Evolutionary conservation across 2,329 filamentous ascomycete species (phyloP).

Genomic region (Chrysoporthe austroafricana): DNA sequence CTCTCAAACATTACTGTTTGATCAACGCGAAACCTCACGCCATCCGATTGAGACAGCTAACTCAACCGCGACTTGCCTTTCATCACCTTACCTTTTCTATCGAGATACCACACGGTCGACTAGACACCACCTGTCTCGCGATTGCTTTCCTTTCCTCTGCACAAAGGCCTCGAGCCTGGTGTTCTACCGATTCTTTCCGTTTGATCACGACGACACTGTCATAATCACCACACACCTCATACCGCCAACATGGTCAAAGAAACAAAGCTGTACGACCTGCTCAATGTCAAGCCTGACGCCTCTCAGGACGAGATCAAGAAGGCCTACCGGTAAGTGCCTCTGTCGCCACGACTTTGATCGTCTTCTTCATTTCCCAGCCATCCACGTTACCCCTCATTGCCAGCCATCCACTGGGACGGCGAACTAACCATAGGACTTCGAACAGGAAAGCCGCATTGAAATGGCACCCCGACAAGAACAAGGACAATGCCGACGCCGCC

Average conservation of each 20-base stretch:
- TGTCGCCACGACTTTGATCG: not conserved
- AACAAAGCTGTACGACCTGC: slow-evolving; percentile 90
- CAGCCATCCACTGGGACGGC: not conserved
- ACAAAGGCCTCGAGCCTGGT: slow-evolving; percentile 23
- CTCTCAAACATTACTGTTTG: slow-evolving; percentile 2
- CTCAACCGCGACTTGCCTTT: not conserved
- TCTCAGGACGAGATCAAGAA: slow-evolving; percentile 97
- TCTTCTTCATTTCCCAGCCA: not conserved
- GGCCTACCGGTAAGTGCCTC: slow-evolving; percentile 73
- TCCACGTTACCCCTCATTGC: not conserved
- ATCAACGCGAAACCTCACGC: not conserved
- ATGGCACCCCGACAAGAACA: slow-evolving; percentile 98
- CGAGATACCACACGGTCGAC: slow-evolving; percentile 13
- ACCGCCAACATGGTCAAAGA: slow-evolving; percentile 79
- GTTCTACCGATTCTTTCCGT: not conserved
- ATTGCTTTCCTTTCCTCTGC: slow-evolving; percentile 9
- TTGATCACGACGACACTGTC: not conserved
- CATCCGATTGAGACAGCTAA: slow-evolving; percentile 7
- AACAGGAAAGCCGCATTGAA: slow-evolving; percentile 83
- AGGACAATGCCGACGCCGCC: slow-evolving; percentile 78
- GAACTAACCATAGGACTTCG: slow-evolving; percentile 40
- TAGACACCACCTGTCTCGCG: not conserved
- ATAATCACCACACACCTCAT: not conserved
- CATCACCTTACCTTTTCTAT: not conserved
- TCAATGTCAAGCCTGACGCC: slow-evolving; percentile 78